Base-by-base conservation (phyloP, 2,329 filamentous ascomycete species). In the Microcyclospora pomicola region DNA sequence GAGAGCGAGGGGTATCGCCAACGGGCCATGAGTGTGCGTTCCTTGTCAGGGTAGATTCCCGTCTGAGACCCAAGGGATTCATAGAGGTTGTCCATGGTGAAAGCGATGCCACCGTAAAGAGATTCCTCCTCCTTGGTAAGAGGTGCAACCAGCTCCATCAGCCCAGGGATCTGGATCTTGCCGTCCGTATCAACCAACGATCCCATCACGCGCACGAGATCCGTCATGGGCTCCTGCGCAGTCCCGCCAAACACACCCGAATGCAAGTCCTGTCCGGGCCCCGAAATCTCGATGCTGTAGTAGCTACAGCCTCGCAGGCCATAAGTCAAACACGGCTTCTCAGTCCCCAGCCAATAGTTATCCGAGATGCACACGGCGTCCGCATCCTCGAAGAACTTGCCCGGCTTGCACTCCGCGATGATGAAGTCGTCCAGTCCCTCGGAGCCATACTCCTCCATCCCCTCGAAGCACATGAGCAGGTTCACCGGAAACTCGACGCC, bases 331-430 rank as follows among this genome's bases (percentile, higher is more conserved):
- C 91, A 98, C 10, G 91, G 91, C 73, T 95, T 95, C 72, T 96
- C 86, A 5, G 91, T 96, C 42, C 91, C 91, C 31, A 98, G 78
- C 91, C 91, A 98, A 77, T 98, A 98, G 73, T 98, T 98, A 65
- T 98, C 91, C 34, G 85, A 94, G 59, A 98, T 98, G 67, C 91
- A 98, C 43, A 96, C 85, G 5, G 87, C 91, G 50, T 98, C 91
- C 28, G 86, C 78, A 53, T 95, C 88, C 55, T 85, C 85, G 68
- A 98, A 98, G 71, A 80, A 96, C 53, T 83, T 82, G 41, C 54
- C 54, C 6, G 51, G 50, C 67, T 92, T 85, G 49, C 82, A 86
- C 66, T 98, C 91, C 34, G 75, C 79, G 49, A 82, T 72, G 64
- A 98, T 95, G 49, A 96, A 82, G 51, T 94, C 88, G 56, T 98